Evolutionary conservation across 768 basidiomycete genomes (phyloP), one percentile per base, ranked within the genome.

Genomic region (Cystobasidium ongulense): DNA sequence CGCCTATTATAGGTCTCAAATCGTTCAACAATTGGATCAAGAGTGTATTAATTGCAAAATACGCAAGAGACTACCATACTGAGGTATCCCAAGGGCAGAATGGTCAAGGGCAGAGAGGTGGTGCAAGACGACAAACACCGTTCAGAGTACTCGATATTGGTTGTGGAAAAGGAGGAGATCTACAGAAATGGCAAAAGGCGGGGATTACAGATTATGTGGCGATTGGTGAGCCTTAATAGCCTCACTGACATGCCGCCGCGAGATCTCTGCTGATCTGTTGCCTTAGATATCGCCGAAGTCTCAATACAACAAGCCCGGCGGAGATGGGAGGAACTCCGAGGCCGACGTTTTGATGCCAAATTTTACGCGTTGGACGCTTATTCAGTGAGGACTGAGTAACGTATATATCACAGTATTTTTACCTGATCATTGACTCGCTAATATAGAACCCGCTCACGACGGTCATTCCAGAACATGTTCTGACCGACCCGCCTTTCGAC

Each of bases 1-100:
- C 94, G 5, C 92, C 93, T 52, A 99, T 98, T 78, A 92, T 96
- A 68, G 96, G 96, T 41, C 86, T 99, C 68, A 97, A 96, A 82
- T 89, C 86, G 80, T 99, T 98, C 83, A 99, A 99, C 83, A 99
- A 99, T 83, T 99, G 96, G 96, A 89, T 98, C 77, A 99, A 99
- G 81, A 92, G 92, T 11, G 94, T 98, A 21, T 85, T 98, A 75
- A 96, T 99, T 79, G 88, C 89, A 10, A 90, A 90, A 65, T 96
- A 91, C 78, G 63, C 68, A 21, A 23, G 68, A 17, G 57, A 31
- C 35, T 75, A 43, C n/a, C 35, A 33, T 46, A 31, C 0, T 29
- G 75, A 4, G 76, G 73, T 31, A 29, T 10, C 35, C 17, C 18
- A 18, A 11, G 17, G n/a, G 29, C 21, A 52, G 21, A 50, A 11